phyloP scores from a whole-genome alignment of 1,284 basidiomycete genomes.

The Tylopilus microsporus region DNA sequence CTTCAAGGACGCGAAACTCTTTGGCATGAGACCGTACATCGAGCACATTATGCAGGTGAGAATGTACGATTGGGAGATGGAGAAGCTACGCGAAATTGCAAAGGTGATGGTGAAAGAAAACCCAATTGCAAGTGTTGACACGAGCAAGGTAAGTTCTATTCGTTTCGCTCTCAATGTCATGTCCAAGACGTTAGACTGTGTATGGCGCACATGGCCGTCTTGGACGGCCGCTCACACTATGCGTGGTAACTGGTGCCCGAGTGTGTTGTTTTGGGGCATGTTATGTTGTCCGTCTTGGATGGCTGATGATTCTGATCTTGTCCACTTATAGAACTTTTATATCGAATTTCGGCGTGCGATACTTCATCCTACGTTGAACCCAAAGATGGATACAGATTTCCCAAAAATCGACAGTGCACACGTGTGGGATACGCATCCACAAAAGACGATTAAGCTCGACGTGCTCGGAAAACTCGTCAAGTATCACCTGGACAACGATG shows the following conservation, averaged over 20 bases:
- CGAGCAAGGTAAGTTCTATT: too few species aligned
- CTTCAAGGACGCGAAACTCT: neutral
- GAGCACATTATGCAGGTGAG: neutral
- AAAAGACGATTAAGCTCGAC: neutral
- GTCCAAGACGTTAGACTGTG: too few species aligned
- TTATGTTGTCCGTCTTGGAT: too few species aligned
- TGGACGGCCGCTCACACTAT: too few species aligned
- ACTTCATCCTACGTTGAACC: conserved; percentile 3
- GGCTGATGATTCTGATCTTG: too few species aligned
- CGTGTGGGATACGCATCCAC: too few species aligned
- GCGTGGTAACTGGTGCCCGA: too few species aligned
- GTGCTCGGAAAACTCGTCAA: neutral
- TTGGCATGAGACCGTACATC: neutral
- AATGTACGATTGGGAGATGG: neutral
- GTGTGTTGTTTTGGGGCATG: too few species aligned
- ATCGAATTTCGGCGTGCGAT: conserved; percentile 6
- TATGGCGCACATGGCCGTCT: too few species aligned
- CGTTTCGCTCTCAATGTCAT: too few species aligned
- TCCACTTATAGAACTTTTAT: conserved; percentile 17
- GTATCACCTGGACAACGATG: neutral
- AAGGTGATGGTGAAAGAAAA: neutral
- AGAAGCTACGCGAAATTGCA: neutral
- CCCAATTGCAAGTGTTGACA: neutral
- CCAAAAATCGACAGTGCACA: too few species aligned
- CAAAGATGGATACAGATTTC: too few species aligned